phyloP scores from a whole-genome alignment of 148 eudicot genomes.

The Silene latifolia region DNA sequence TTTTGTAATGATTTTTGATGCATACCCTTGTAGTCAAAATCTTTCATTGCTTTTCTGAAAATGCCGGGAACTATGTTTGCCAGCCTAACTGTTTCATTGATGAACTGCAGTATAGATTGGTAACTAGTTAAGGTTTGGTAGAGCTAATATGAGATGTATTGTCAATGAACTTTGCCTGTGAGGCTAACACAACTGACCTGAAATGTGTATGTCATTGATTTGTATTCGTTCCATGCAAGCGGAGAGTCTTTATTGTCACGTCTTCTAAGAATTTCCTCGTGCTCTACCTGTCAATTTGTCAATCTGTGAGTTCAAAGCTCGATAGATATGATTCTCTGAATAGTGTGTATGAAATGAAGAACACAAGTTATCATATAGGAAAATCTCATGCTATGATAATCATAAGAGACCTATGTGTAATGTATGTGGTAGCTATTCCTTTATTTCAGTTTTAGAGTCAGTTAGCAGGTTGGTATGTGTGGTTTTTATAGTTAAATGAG shows the following conservation, averaged over 20 bases:
- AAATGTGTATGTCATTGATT: slow-evolving; percentile 83
- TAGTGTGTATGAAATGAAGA: too few species aligned
- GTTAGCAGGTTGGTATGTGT: too few species aligned
- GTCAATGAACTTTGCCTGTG: background rate
- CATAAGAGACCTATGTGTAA: too few species aligned
- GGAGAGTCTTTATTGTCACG: slow-evolving; percentile 56
- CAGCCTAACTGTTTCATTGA: slow-evolving; percentile 86
- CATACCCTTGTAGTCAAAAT: slow-evolving; percentile 64
- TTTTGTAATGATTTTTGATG: background rate
- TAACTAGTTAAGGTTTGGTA: background rate
- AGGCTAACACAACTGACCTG: slow-evolving; percentile 41
- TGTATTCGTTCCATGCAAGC: slow-evolving; percentile 80
- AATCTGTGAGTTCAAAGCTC: too few species aligned
- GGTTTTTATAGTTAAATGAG: too few species aligned
- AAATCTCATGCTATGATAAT: too few species aligned
- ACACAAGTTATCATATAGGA: too few species aligned
- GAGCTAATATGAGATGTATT: background rate
- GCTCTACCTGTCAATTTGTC: slow-evolving; percentile 61
- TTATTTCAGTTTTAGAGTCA: too few species aligned
- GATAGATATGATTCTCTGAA: too few species aligned
- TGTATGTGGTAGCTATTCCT: too few species aligned
- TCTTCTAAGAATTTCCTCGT: slow-evolving; percentile 55
- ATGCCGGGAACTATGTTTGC: slow-evolving; percentile 88
- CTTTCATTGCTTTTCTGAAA: slow-evolving; percentile 72
- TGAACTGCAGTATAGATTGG: slow-evolving; percentile 47